Percentiles rank a stretch among this genome's conserved stretches.
Conservation (phyloP, 1,284 basidiomycete genomes). For the Meira nashicola region DNA sequence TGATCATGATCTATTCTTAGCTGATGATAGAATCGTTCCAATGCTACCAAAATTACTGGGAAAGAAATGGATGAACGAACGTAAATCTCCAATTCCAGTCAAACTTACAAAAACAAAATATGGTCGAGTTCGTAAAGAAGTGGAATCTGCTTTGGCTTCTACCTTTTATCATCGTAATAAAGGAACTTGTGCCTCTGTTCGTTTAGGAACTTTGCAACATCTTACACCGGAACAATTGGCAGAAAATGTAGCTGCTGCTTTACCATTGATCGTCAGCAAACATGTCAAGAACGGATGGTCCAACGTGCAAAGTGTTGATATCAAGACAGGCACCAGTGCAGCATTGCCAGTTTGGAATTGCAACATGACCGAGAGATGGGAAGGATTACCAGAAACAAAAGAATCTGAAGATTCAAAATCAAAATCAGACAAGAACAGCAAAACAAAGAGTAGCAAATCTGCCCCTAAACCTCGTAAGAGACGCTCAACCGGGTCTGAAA, state of each 20-base stretch:
- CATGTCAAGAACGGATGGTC: slow-evolving; percentile 73
- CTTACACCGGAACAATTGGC: slow-evolving; percentile 70
- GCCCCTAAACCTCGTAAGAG: too few relatives aligned
- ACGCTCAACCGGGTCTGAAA: too few relatives aligned
- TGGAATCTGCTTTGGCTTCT: slow-evolving; percentile 81
- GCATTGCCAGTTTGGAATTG: slow-evolving; percentile 85
- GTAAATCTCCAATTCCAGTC: slow-evolving; percentile 94
- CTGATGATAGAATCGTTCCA: slow-evolving; percentile 83
- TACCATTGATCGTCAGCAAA: slow-evolving; percentile 68
- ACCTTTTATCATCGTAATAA: slow-evolving; percentile 76
- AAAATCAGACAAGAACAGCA: neutral
- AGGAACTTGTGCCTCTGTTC: slow-evolving; percentile 61
- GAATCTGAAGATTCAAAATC: slow-evolving; percentile 6
- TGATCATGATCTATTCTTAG: slow-evolving; percentile 86
- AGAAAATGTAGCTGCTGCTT: slow-evolving; percentile 71
- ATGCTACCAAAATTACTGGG: slow-evolving; percentile 81
- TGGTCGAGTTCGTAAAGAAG: slow-evolving; percentile 68
- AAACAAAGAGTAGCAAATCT: too few relatives aligned
- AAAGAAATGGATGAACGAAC: slow-evolving; percentile 79
- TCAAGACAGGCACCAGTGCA: slow-evolving; percentile 83
- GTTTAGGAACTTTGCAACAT: slow-evolving; percentile 68
- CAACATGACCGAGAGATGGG: slow-evolving; percentile 56
- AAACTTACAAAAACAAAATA: slow-evolving; percentile 71
- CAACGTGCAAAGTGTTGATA: slow-evolving; percentile 80
- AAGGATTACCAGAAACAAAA: slow-evolving; percentile 12